These are phyloP conservation scores for Psophocarpus tetragonolobus DNA, from an alignment of 306 rosid species.

Conservation along the genomic window DNA sequence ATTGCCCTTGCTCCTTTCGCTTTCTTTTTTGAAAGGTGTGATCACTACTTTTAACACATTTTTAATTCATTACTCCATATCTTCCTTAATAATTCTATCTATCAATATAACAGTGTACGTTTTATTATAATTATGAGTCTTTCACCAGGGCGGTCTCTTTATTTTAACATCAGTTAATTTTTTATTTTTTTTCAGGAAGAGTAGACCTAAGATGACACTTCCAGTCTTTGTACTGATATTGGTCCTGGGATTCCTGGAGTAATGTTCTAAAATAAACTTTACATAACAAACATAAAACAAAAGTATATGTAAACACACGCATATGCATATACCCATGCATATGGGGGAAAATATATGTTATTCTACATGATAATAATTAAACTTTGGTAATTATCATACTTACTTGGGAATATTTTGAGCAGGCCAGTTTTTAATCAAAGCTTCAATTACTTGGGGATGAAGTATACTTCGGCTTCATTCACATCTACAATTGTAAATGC, in stretches of 20 bases:
- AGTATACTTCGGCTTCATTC: constrained; percentile 69
- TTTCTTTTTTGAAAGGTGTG: constrained; percentile 63
- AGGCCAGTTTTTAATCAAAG: constrained; percentile 78
- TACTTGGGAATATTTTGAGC: neutral
- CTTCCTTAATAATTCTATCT: neutral
- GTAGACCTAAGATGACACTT: constrained; percentile 69
- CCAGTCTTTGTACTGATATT: constrained; percentile 54
- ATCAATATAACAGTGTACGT: neutral
- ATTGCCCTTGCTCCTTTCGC: constrained; percentile 62
- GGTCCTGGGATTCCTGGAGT: constrained; percentile 73
- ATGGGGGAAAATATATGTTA: no score
- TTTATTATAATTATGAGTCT: neutral
- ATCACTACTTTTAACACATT: neutral
- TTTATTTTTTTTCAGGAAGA: constrained; percentile 45
- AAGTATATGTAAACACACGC: neutral
- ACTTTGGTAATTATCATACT: neutral
- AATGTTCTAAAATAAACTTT: constrained; percentile 25
- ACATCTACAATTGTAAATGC: constrained; percentile 72
- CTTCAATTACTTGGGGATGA: constrained; percentile 69
- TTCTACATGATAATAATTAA: no score
- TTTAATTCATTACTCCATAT: neutral
- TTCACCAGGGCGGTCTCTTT: neutral
- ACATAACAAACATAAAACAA: neutral
- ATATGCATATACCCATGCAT: no score
- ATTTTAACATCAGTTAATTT: neutral